Percentiles rank a stretch among this genome's conserved stretches.
These are phyloP conservation scores for Maudiozyma serrabonitensis DNA, from an alignment of 805 yeast species.

Conservation along the genomic window DNA sequence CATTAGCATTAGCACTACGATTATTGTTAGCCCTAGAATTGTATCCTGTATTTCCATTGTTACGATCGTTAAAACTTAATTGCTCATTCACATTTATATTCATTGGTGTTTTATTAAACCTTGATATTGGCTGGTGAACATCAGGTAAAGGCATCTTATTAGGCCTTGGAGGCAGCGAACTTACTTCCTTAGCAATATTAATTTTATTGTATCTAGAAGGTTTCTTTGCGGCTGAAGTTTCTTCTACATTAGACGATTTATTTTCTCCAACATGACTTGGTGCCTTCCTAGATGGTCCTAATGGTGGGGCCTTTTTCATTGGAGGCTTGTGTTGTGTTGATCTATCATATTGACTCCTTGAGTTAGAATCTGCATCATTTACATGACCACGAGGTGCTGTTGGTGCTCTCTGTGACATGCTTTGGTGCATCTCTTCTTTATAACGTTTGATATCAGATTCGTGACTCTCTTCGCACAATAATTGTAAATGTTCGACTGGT, in stretches of 20 bases:
- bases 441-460: conserved; percentile 68
- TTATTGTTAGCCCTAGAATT: too few relatives aligned
- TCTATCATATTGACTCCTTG: neutral
- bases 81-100: too few relatives aligned
- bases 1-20: too few relatives aligned
- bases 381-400: conserved; percentile 28
- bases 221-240: neutral
- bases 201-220: neutral
- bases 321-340: neutral
- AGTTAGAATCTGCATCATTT: conserved; percentile 7
- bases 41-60: too few relatives aligned
- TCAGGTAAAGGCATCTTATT: neutral
- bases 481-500: conserved; percentile 49
- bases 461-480: conserved; percentile 76
- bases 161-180: neutral
- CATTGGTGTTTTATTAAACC: too few relatives aligned
- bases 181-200: neutral
- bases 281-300: conserved; percentile 4
- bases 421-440: conserved; percentile 33
- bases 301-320: neutral
- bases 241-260: neutral
- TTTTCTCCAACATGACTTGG: neutral
- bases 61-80: too few relatives aligned
- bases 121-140: too few relatives aligned
- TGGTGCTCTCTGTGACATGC: conserved; percentile 27